phyloP scores from a whole-genome alignment of 2,329 filamentous ascomycete species.

The Huntiella decipiens region DNA sequence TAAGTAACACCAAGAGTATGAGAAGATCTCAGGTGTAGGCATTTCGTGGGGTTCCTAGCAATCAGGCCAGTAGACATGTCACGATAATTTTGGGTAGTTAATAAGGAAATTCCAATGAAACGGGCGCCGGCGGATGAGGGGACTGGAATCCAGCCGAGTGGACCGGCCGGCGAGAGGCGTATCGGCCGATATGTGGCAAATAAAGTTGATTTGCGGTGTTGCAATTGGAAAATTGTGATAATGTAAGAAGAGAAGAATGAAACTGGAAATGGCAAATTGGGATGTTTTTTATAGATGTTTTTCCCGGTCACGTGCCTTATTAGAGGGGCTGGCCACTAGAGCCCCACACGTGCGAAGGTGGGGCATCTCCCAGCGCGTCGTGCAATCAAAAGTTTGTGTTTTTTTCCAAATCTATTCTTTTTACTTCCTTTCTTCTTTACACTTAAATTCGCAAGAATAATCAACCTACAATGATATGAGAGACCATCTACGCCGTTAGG shows the following conservation, averaged over 20 bases:
- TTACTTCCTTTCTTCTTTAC: conserved; percentile 20
- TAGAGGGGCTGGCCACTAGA: no score
- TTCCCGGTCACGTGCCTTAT: background rate
- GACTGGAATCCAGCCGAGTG: no score
- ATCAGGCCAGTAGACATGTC: background rate
- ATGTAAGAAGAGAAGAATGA: background rate
- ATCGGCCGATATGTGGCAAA: no score
- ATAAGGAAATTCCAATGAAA: no score
- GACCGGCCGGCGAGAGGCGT: no score
- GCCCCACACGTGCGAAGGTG: no score
- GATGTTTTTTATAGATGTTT: no score
- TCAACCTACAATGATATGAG: conserved; percentile 33
- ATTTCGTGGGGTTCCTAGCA: conserved; percentile 4
- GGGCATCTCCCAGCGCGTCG: no score
- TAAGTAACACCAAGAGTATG: conserved; percentile 26
- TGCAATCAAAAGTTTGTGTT: no score
- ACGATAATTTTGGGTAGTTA: no score
- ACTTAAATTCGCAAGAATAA: conserved; percentile 37
- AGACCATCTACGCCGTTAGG: background rate
- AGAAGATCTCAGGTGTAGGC: conserved; percentile 11
- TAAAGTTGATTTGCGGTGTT: no score
- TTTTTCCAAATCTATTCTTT: conserved; percentile 5
- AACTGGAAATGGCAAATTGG: background rate
- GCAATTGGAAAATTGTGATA: background rate
- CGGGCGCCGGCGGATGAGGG: no score